These are phyloP conservation scores for Termitomyces sp. DNA, from an alignment of 768 basidiomycete genomes.

Conservation along the genomic window DNA sequence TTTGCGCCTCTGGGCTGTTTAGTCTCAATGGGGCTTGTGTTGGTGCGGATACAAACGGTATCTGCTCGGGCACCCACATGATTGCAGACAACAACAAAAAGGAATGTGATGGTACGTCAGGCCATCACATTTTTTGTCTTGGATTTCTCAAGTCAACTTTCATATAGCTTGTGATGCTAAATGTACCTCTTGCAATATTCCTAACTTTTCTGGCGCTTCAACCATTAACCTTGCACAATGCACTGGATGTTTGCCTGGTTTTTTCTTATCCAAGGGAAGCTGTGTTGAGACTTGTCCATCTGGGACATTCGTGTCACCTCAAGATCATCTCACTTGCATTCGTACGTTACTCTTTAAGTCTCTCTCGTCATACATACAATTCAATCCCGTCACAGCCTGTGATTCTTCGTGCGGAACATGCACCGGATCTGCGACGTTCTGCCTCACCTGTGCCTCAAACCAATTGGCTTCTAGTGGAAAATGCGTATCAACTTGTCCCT, in stretches of 20 bases:
- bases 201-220: constrained; percentile 66
- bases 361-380: not conserved
- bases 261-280: constrained; percentile 61
- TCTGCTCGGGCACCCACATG: constrained; percentile 61
- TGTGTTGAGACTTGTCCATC: constrained; percentile 70
- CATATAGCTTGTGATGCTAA: constrained; percentile 65
- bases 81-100: constrained; percentile 76
- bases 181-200: constrained; percentile 73
- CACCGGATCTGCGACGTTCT: constrained; percentile 61
- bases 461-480: constrained; percentile 65
- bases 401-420: constrained; percentile 65
- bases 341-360: constrained; percentile 37
- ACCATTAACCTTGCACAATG: constrained; percentile 64
- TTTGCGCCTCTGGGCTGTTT: constrained; percentile 59
- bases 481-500: constrained; percentile 70
- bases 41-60: constrained; percentile 54
- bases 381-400: constrained; percentile 25
- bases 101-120: constrained; percentile 68
- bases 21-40: constrained; percentile 66
- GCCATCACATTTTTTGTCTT: not conserved
- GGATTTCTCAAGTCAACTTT: constrained; percentile 1
- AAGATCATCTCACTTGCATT: constrained; percentile 70
- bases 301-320: constrained; percentile 66
- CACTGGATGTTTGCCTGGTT: constrained; percentile 75
- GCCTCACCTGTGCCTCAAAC: constrained; percentile 64